Base-by-base conservation (phyloP, 2,329 filamentous ascomycete species). In the Colletotrichum sojae region DNA sequence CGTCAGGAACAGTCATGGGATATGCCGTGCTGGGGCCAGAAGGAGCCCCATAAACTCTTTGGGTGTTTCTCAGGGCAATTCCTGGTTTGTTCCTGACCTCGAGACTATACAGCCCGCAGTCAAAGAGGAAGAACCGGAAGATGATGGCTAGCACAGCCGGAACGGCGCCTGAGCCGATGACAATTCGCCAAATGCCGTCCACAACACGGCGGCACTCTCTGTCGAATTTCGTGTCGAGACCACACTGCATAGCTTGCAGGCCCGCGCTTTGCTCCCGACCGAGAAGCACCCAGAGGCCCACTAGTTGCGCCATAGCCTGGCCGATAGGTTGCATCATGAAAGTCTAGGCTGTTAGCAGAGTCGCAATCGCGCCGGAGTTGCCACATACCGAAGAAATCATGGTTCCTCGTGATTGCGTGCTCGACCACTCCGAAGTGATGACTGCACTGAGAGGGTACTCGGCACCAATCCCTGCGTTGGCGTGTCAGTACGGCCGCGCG, bases 301-400 rank as follows among this genome's bases (percentile, higher is more conserved):
- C 87, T 5, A 91, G 77, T 70, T 91, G 90, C 15, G 90, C 90
- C 2, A 90, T 82, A 2, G 91, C 86, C 74, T 92, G 90, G 6
- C 90, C 90, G 9, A 92, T 80, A 1, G 90, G 89, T 72, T 92
- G 90, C 87, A 91, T 91, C 73, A 91, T 84, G 75, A 92, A 92
- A 39, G 67, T 67, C 67, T 69, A 53, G 18, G 6, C 13, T 20
- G 27, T 69, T 20, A 60, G 39, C 36, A n/a, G 18, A 54, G 6
- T 4, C 6, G 15, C 22, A 53, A 10, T 10, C 9, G 6, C 13
- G 2, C 12, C 13, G 20, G 8, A 45, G n/a, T 13, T 39, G 18
- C 52, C n/a, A 36, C 63, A 56, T 45, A 92, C 89, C 4, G 85
- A 86, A 6, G 90, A 88, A 71, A 92, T 81, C 90, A 92, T 92